Evolutionary conservation across 2,329 filamentous ascomycete genomes (phyloP), one percentile per base, ranked within the genome.

Genomic region (Macrophomina pseudophaseolina): DNA sequence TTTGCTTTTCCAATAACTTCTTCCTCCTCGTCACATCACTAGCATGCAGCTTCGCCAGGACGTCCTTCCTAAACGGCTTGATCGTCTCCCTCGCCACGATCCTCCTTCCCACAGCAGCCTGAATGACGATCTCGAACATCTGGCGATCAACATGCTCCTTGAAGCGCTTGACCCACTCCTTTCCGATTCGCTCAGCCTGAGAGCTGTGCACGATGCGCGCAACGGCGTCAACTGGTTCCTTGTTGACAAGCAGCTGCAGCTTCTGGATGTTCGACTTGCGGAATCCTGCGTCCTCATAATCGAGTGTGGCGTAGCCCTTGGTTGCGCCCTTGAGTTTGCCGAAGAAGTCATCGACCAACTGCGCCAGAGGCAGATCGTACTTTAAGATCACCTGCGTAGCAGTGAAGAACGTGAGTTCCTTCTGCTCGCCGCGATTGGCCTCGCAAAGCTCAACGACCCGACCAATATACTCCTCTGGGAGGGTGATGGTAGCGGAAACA

Each of bases 81-180:
- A 99, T 90, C 0, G 94, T 97, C 77, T 98, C 95, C 74, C 95
- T 85, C 0, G 95, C 95, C 4, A 99, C 87, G 62, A 99, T 90
- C 60, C 90, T 87, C 71, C 88, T 89, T 3, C 94, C 94, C 0
- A 91, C 90, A 0, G 91, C 90, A 3, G 95, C 94, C 79, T 99
- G 95, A 70, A 99, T 98, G 66, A 98, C 84, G 28, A 99, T 88
- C 81, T 99, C 95, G 74, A 97, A 99, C 89, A 98, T 95, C 78
- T 99, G 95, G 18, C 95, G 85, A 74, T 97, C 92, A 23, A 99
- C 94, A 73, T 98, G 94, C 78, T 97, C 90, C 75, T 97, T 98
- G 84, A 99, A 98, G 79, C 97, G 97, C 48, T 87, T 89, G 5
- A 97, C 94, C 95, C 95, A 99, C 66, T 89, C 85, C 56, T 92